Conservation (phyloP, 345 rosid genomes). For the Pugionium dolabratum region DNA sequence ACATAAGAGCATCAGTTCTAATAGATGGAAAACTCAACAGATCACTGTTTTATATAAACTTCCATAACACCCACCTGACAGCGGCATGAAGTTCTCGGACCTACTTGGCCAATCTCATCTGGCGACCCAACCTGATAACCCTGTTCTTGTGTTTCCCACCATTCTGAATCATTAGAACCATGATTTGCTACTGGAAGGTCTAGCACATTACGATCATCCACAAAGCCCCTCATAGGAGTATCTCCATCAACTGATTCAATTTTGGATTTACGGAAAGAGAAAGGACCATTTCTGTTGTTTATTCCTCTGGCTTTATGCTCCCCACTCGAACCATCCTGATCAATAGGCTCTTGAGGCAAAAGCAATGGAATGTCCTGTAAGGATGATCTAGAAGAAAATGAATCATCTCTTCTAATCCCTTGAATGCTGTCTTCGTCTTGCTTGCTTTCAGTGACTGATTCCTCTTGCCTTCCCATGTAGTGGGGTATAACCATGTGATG, state of each 20-base stretch:
- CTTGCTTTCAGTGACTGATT: constrained; percentile 50
- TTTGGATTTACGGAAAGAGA: constrained; percentile 62
- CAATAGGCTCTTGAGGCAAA: constrained; percentile 79
- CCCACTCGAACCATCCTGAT: constrained; percentile 48
- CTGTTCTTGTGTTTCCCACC: constrained; percentile 94
- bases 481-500: constrained; percentile 99
- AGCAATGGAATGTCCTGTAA: constrained; percentile 91
- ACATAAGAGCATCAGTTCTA: too few species aligned
- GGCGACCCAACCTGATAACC: constrained; percentile 59
- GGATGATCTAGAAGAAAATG: constrained; percentile 77
- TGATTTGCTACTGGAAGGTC: constrained; percentile 45
- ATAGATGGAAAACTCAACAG: neutral
- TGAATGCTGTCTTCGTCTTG: constrained; percentile 45
- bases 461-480: constrained; percentile 72
- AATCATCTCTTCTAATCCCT: constrained; percentile 64
- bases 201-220: constrained; percentile 60
- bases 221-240: constrained; percentile 86
- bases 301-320: constrained; percentile 48
- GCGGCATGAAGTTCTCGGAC: constrained; percentile 83
- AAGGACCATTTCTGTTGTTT: constrained; percentile 53
- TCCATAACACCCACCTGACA: constrained; percentile 75
- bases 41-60: constrained; percentile 8
- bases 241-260: constrained; percentile 52
- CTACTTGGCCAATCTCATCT: constrained; percentile 81
- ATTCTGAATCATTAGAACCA: constrained; percentile 56